phyloP scores from a whole-genome alignment of 768 basidiomycete genomes.

The Boletus insuetus region DNA sequence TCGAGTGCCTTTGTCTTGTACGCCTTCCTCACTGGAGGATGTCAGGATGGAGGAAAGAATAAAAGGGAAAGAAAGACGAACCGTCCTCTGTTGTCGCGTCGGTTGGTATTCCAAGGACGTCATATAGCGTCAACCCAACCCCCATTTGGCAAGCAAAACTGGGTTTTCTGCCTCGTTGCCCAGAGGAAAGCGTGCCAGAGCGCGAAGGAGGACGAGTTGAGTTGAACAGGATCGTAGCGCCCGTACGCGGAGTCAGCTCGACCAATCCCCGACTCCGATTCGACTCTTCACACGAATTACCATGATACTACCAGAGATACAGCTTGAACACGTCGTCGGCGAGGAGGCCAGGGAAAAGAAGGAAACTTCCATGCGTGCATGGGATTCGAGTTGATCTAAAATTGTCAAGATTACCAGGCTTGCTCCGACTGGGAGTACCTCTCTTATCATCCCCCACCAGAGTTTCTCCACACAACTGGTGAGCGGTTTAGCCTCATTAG shows the following conservation, averaged over 20 bases:
- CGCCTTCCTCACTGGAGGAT: constrained; percentile 51
- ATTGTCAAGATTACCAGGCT: neutral
- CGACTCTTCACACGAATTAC: neutral
- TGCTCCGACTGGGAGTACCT: neutral
- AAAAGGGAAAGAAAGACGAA: constrained; percentile 24
- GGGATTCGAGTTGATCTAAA: no score
- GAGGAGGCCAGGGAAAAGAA: no score
- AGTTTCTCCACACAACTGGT: no score
- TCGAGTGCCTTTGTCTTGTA: constrained; percentile 66
- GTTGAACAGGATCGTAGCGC: neutral
- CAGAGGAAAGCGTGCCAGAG: neutral
- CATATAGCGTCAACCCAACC: constrained; percentile 36
- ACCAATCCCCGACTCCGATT: constrained; percentile 6
- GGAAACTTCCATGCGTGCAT: no score
- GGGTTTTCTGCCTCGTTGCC: neutral
- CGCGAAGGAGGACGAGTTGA: neutral
- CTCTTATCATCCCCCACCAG: no score
- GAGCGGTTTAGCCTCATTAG: no score
- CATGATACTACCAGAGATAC: neutral
- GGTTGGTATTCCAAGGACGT: constrained; percentile 45
- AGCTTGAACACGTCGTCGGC: no score
- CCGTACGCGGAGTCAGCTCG: no score
- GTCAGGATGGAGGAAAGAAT: neutral
- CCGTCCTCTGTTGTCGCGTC: constrained; percentile 52
- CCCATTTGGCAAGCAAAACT: constrained; percentile 19